Evolutionary conservation across 129 eudicot species (phyloP).

Genomic region (Chrysanthemum makinoi): DNA sequence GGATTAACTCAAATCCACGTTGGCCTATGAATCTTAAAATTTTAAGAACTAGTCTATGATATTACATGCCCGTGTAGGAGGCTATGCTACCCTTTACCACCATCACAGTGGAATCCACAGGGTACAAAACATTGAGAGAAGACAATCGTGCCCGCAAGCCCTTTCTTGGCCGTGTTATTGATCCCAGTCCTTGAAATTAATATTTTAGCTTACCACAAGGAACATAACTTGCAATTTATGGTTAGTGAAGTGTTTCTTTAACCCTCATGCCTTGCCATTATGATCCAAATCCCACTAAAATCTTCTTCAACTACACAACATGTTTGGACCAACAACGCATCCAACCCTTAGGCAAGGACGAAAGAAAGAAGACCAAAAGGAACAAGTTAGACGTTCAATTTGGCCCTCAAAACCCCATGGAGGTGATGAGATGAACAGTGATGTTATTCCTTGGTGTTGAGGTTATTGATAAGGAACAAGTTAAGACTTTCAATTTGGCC

Average conservation of each 20-base stretch:
- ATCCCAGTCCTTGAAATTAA: neutral
- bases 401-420: conserved; percentile 5
- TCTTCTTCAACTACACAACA: conserved; percentile 9
- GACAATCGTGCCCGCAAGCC: too few species aligned
- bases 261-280: conserved; percentile 17
- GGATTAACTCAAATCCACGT: neutral
- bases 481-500: neutral
- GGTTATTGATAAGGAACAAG: neutral
- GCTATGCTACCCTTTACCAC: neutral
- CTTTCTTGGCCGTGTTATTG: too few species aligned
- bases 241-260: neutral
- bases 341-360: conserved; percentile 8
- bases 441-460: neutral
- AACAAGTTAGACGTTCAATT: neutral
- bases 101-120: neutral
- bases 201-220: neutral
- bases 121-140: too few species aligned
- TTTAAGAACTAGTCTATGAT: neutral
- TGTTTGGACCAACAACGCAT: neutral
- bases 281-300: conserved; percentile 21
- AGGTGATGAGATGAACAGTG: conserved; percentile 9
- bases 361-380: neutral
- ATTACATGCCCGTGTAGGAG: neutral
- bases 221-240: too few species aligned
- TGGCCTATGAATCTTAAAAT: neutral